Evolutionary conservation across 2,329 filamentous ascomycete species (phyloP).

Genomic region (Monosporascus cannonballus): DNA sequence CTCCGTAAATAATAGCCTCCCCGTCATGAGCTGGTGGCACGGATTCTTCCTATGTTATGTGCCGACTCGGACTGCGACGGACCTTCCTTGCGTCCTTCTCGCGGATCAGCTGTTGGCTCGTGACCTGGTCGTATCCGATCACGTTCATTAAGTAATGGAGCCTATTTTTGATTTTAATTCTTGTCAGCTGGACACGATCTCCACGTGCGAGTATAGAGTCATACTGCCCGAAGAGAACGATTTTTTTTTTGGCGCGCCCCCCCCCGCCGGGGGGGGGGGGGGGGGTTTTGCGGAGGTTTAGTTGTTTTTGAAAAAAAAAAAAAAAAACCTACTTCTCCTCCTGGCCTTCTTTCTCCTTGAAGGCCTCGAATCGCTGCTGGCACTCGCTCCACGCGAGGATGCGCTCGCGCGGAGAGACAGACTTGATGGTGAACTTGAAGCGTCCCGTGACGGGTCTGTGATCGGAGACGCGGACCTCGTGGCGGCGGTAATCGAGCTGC

Average conservation of each 20-base stretch:
- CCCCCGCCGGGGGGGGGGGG: no score
- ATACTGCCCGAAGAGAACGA: neutral
- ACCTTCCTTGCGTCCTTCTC: slow-evolving; percentile 26
- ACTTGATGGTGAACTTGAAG: slow-evolving; percentile 82
- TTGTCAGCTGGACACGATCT: neutral
- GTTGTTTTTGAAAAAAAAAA: no score
- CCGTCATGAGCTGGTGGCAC: neutral
- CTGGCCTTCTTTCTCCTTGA: slow-evolving; percentile 60
- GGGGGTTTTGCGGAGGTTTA: no score
- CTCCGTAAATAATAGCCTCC: neutral
- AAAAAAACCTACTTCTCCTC: slow-evolving; percentile 67
- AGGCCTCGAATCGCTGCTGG: slow-evolving; percentile 66
- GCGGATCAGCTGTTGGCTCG: slow-evolving; percentile 40
- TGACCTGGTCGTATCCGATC: slow-evolving; percentile 49
- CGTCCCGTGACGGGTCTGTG: slow-evolving; percentile 85
- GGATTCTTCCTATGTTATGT: slow-evolving; percentile 10
- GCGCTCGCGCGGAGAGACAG: slow-evolving; percentile 62
- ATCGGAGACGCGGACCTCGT: slow-evolving; percentile 87
- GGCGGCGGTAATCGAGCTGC: slow-evolving; percentile 80
- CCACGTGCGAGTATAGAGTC: neutral
- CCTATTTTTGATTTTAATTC: slow-evolving; percentile 27
- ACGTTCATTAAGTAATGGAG: slow-evolving; percentile 44
- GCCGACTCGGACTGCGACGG: slow-evolving; percentile 12
- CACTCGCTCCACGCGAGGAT: slow-evolving; percentile 65
- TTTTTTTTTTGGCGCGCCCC: no score